phyloP scores from a whole-genome alignment of 805 yeast genomes.

The Pichia occidentalis region DNA sequence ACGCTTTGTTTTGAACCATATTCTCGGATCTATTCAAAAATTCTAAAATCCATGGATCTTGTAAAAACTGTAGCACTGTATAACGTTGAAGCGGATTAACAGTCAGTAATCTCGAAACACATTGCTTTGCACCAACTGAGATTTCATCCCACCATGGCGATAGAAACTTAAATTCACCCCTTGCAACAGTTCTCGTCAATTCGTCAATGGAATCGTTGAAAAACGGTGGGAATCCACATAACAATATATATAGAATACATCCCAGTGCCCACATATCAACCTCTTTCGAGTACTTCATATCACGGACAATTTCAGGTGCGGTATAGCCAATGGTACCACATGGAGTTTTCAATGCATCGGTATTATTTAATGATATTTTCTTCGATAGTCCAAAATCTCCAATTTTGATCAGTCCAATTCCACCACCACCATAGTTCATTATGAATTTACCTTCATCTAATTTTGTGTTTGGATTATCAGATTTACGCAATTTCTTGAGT shows the following conservation, averaged over 20 bases:
- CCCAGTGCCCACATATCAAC: conserved; percentile 99
- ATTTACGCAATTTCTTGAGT: conserved; percentile 38
- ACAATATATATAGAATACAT: conserved; percentile 84
- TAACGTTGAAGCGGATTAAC: conserved; percentile 66
- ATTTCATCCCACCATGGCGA: conserved; percentile 91
- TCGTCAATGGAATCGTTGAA: conserved; percentile 76
- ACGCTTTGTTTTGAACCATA: conserved; percentile 20
- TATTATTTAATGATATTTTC: conserved; percentile 73
- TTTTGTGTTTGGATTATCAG: conserved; percentile 66
- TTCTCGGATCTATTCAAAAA: conserved; percentile 25
- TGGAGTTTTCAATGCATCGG: conserved; percentile 71
- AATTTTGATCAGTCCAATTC: conserved; percentile 79
- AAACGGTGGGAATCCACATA: conserved; percentile 98
- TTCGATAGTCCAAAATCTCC: conserved; percentile 96
- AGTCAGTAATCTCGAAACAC: conserved; percentile 60
- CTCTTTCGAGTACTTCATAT: conserved; percentile 84
- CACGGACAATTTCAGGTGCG: conserved; percentile 96
- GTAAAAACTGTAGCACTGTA: conserved; percentile 62
- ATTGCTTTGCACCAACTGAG: conserved; percentile 56
- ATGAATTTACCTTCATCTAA: conserved; percentile 82
- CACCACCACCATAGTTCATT: conserved; percentile 85
- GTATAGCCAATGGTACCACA: conserved; percentile 99
- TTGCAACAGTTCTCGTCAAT: conserved; percentile 72
- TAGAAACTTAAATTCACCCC: conserved; percentile 68
- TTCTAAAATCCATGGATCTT: conserved; percentile 67